phyloP scores from a whole-genome alignment of 768 basidiomycete species.

The Auricularia cornea region DNA sequence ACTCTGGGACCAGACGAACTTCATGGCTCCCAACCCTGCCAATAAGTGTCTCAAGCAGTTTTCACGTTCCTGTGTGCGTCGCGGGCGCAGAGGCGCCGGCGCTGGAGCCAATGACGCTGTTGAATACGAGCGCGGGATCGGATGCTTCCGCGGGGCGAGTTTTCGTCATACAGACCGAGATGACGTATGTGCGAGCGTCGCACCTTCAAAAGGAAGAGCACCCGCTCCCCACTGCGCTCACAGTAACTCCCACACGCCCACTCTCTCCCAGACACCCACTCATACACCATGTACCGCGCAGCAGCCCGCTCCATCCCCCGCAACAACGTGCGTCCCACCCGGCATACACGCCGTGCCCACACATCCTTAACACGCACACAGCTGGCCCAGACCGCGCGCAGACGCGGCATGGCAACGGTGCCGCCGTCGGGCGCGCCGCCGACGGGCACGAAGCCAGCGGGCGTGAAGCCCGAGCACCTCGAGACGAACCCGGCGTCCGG shows the following conservation, averaged over 20 bases:
- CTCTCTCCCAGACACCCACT: not conserved
- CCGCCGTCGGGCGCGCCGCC: not conserved
- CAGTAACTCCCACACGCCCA: not conserved
- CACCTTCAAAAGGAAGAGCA: too few relatives aligned
- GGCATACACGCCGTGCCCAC: not conserved
- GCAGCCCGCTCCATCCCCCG: not conserved
- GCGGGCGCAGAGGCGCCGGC: too few relatives aligned
- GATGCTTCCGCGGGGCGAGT: too few relatives aligned
- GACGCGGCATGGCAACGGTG: not conserved
- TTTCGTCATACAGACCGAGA: too few relatives aligned
- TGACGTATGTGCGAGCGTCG: too few relatives aligned
- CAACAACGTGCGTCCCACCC: not conserved
- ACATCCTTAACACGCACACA: not conserved
- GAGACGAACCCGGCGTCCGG: not conserved
- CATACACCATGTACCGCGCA: not conserved
- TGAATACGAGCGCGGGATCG: too few relatives aligned
- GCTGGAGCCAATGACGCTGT: too few relatives aligned
- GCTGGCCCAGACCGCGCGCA: not conserved
- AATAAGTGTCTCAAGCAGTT: too few relatives aligned
- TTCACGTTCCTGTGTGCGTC: too few relatives aligned
- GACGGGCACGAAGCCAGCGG: not conserved
- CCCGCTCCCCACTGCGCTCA: too few relatives aligned
- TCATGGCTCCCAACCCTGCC: too few relatives aligned
- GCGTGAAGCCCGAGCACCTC: not conserved
- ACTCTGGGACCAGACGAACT: too few relatives aligned